Evolutionary conservation across 1,139 yeast species (phyloP), one percentile per base, ranked within the genome.

Genomic region (Candida mesenterica): DNA sequence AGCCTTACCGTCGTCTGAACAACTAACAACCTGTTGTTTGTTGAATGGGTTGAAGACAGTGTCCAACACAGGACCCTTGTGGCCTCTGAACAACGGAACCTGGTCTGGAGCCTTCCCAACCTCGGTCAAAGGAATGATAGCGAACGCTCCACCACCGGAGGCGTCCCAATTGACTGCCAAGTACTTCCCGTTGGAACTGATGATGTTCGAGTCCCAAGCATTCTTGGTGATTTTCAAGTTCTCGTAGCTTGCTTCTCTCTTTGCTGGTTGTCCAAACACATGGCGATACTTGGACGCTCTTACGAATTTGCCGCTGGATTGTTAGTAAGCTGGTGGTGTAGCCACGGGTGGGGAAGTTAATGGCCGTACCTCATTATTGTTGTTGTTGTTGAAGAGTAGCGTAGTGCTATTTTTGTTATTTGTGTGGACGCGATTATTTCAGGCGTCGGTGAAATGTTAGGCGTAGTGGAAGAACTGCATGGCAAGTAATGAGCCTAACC

Each of bases 81-180:
- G 97, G 14, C 98, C 98, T 52, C 97, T 78, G 61, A 90, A 92
- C 49, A 92, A 72, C 2, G 97, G 92, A 32, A 89, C 92, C 42
- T 84, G 79, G 52, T 92, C 98, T 4, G 97, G 97, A 7, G 92
- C 82, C 59, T 89, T 92, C n/a, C 97, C 97, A 14, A 79, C 82
- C 59, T 90, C 97, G 7, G 60, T 55, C 20, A 87, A 67, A 2
- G 98, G 98, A 38, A 92, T 80, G 12, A 92, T 84, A 1, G 96
- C 96, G 68, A 92, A 90, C 0, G 97, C 94, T 36, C 98, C 98
- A 43, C 97, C 97, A 30, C 97, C 97, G 5, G 95, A 83, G 15
- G 97, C 74, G 43, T 87, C 89, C 96, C 96, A 89, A 59, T 88
- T 89, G 43, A 88, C 85, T 0, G 96, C 75, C 27, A 92, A 64